Evolutionary conservation across 257 asterid species (phyloP).

Genomic region (Anisodus acutangulus): DNA sequence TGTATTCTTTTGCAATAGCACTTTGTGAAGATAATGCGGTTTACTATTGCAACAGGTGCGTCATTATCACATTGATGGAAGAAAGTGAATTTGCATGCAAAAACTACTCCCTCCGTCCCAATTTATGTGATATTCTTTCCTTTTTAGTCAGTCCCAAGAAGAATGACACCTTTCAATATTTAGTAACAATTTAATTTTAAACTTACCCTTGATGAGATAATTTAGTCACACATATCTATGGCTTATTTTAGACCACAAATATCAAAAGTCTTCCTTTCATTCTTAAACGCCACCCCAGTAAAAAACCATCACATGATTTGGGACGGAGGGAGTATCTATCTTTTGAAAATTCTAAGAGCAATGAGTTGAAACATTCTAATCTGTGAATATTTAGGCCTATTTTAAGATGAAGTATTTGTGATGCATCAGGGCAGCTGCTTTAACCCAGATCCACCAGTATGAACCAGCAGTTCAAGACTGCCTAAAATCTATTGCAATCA

Average conservation of each 20-base stretch:
- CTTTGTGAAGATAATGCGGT: slow-evolving; percentile 75
- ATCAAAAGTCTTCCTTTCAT: neutral
- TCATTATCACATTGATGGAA: slow-evolving; percentile 21
- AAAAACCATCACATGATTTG: neutral
- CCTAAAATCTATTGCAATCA: slow-evolving; percentile 64
- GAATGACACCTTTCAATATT: neutral
- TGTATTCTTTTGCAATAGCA: slow-evolving; percentile 77
- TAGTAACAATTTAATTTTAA: neutral
- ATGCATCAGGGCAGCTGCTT: slow-evolving; percentile 86
- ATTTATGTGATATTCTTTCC: neutral
- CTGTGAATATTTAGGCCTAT: neutral
- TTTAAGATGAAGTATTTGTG: neutral
- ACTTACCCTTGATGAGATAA: neutral
- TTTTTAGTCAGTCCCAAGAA: neutral
- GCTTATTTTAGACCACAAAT: neutral
- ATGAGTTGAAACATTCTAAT: neutral
- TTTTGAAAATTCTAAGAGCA: neutral
- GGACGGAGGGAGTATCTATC: neutral
- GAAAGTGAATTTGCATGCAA: neutral
- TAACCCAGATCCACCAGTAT: slow-evolving; percentile 63
- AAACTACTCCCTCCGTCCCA: neutral
- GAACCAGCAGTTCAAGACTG: slow-evolving; percentile 71
- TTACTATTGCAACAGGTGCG: slow-evolving; percentile 84
- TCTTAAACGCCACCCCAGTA: neutral
- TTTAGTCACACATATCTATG: neutral